Evolutionary conservation across 192 early-diverging fungal genomes (phyloP).

Genomic region (Haplosporangium gracile): DNA sequence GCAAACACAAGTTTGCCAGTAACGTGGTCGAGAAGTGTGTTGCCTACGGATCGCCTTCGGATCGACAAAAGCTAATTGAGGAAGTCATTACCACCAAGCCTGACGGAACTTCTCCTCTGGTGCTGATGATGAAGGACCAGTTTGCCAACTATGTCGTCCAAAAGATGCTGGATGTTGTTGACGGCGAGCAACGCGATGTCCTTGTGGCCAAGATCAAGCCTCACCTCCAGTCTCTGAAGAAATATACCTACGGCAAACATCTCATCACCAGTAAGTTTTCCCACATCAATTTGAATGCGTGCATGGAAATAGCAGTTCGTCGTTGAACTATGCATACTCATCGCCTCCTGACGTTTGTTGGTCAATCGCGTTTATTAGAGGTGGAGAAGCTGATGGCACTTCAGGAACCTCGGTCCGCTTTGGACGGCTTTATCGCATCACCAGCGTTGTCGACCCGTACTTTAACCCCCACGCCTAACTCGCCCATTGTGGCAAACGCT

Average conservation of each 20-base stretch:
- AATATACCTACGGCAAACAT: slow-evolving; percentile 98
- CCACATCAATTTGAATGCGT: background rate
- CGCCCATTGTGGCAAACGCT: background rate
- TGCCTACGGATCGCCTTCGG: slow-evolving; percentile 84
- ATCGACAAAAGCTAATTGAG: slow-evolving; percentile 89
- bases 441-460: background rate
- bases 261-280: slow-evolving; percentile 75
- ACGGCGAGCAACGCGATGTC: slow-evolving; percentile 85
- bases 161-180: slow-evolving; percentile 98
- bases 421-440: slow-evolving; percentile 18
- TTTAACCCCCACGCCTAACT: slow-evolving; percentile 6
- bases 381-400: slow-evolving; percentile 24
- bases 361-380: background rate
- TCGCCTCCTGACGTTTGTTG: background rate
- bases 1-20: slow-evolving; percentile 98
- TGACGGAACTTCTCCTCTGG: slow-evolving; percentile 76
- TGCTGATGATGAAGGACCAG: slow-evolving; percentile 99
- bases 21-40: slow-evolving; percentile 99
- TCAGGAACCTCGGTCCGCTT: slow-evolving; percentile 14
- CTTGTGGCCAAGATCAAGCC: slow-evolving; percentile 91
- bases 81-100: slow-evolving; percentile 86
- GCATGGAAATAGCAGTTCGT: no score
- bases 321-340: background rate
- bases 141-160: slow-evolving; percentile 99
- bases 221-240: slow-evolving; percentile 90